Evolutionary conservation across 768 basidiomycete species (phyloP).

Genomic region (Serendipita sp.): DNA sequence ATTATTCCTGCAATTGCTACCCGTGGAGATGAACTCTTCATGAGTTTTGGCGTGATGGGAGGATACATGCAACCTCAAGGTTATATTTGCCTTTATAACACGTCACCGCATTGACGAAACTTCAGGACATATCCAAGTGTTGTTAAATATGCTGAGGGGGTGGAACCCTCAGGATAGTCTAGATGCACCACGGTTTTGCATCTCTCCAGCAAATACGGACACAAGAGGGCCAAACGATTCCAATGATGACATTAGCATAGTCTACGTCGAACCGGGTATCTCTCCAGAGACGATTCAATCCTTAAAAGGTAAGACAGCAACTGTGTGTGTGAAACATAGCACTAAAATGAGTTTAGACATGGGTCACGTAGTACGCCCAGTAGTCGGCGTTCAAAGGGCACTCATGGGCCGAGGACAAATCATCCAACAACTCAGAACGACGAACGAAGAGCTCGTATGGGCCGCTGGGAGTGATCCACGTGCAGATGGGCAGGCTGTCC

Average conservation of each 20-base stretch:
- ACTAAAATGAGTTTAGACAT: slow-evolving; percentile 34
- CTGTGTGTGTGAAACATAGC: background rate
- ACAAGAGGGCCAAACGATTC: slow-evolving; percentile 27
- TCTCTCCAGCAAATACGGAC: slow-evolving; percentile 67
- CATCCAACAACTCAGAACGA: slow-evolving; percentile 62
- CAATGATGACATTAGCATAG: slow-evolving; percentile 55
- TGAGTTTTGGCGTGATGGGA: slow-evolving; percentile 86
- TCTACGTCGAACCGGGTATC: slow-evolving; percentile 82
- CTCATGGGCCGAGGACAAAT: slow-evolving; percentile 78
- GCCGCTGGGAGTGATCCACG: slow-evolving; percentile 85
- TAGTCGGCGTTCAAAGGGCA: slow-evolving; percentile 41
- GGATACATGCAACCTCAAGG: slow-evolving; percentile 62
- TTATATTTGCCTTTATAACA: background rate
- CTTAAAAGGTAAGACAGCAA: slow-evolving; percentile 37
- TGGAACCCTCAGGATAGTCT: slow-evolving; percentile 78
- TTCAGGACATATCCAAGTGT: slow-evolving; percentile 85
- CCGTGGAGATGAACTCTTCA: slow-evolving; percentile 61
- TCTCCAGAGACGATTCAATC: slow-evolving; percentile 40
- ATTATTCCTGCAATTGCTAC: slow-evolving; percentile 85
- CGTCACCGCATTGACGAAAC: too few species aligned
- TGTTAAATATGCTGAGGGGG: slow-evolving; percentile 78
- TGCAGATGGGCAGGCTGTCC: slow-evolving; percentile 73
- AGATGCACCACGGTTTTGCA: slow-evolving; percentile 92
- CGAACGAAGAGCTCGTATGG: slow-evolving; percentile 65
- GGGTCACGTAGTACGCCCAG: slow-evolving; percentile 68